Percentiles rank a stretch among this genome's conserved stretches.
phyloP scores from a whole-genome alignment of 176 grass and related monocot genomes.

The Triticum monococcum region DNA sequence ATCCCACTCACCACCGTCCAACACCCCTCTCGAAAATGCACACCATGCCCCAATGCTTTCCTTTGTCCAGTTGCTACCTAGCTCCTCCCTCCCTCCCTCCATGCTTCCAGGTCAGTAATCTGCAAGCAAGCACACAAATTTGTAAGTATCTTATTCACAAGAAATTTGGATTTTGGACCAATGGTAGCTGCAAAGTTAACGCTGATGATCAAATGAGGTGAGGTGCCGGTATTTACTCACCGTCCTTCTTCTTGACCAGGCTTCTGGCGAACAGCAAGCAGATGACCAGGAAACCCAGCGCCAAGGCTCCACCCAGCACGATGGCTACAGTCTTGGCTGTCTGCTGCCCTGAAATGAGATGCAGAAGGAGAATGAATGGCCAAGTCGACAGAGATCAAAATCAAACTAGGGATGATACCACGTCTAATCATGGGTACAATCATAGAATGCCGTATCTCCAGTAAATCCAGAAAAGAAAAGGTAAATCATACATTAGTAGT shows the following conservation, averaged over 20 bases:
- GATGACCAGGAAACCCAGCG: conserved; percentile 84
- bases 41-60: conserved; percentile 49
- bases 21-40: conserved; percentile 64
- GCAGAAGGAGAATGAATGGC: conserved; percentile 1
- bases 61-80: conserved; percentile 22
- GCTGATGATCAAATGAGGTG: not conserved
- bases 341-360: conserved; percentile 58
- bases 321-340: conserved; percentile 96
- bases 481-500: not conserved
- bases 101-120: conserved; percentile 55
- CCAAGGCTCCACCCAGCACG: conserved; percentile 86
- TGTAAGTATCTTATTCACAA: not conserved
- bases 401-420: conserved; percentile 28
- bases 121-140: conserved; percentile 52
- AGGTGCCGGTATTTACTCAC: conserved; percentile 36
- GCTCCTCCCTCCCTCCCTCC: not conserved
- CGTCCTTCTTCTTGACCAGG: conserved; percentile 85
- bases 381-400: conserved; percentile 31
- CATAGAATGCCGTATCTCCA: conserved; percentile 35
- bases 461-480: conserved; percentile 34
- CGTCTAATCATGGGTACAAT: conserved; percentile 37
- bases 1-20: conserved; percentile 50
- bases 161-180: not conserved
- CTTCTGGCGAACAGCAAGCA: conserved; percentile 90
- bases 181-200: not conserved